These are phyloP conservation scores for Porpolomopsis calyptriformis DNA, from an alignment of 768 basidiomycete species.

Conservation along the genomic window DNA sequence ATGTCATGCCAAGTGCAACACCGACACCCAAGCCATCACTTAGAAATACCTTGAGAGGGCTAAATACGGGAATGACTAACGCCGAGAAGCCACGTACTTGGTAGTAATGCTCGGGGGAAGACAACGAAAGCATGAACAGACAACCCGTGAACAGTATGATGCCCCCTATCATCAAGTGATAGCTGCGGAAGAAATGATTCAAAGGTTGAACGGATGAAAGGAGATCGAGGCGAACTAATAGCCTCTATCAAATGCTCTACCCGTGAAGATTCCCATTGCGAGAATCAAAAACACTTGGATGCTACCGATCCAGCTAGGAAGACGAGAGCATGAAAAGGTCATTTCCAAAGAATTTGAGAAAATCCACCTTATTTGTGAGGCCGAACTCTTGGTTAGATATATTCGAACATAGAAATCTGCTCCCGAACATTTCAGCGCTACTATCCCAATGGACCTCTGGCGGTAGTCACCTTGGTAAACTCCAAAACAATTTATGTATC, in stretches of 20 bases:
- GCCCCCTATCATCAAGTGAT: conserved; percentile 21
- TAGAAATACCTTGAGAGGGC: conserved; percentile 31
- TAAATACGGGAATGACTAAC: neutral
- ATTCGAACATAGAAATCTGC: conserved; percentile 20
- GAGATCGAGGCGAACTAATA: conserved; percentile 14
- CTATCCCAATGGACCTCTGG: conserved; percentile 1
- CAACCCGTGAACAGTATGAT: conserved; percentile 20
- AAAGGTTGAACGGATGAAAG: neutral
- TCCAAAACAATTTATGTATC: conserved; percentile 17
- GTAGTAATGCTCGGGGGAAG: conserved; percentile 21
- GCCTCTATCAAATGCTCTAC: conserved; percentile 19
- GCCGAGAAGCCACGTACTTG: conserved; percentile 14
- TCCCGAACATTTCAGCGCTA: no score
- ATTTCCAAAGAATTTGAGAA: neutral
- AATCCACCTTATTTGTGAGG: conserved; percentile 18
- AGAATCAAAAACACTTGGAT: conserved; percentile 17
- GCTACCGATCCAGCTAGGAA: conserved; percentile 21
- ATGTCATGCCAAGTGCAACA: conserved; percentile 34
- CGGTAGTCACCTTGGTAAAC: conserved; percentile 15
- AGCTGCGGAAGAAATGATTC: conserved; percentile 10
- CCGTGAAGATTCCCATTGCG: conserved; percentile 17
- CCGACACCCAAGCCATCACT: conserved; percentile 40
- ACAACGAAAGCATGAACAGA: conserved; percentile 24
- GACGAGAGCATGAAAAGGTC: neutral
- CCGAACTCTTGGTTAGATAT: conserved; percentile 16